These are phyloP conservation scores for Candida boleticola DNA, from an alignment of 805 yeast genomes.

Conservation along the genomic window DNA sequence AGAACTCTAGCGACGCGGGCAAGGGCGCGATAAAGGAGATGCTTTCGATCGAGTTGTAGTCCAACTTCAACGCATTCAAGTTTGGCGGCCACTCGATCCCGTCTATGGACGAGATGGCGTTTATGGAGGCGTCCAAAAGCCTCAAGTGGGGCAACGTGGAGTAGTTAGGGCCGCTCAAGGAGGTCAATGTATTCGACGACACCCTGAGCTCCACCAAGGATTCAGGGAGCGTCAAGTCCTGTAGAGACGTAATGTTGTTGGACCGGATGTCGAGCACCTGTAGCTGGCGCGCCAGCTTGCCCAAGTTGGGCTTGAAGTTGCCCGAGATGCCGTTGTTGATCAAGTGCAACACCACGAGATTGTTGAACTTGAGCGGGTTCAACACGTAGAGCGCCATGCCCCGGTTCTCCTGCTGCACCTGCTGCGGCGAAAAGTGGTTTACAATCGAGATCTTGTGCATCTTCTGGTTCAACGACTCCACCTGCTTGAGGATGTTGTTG, in stretches of 20 bases:
- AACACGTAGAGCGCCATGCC: neutral
- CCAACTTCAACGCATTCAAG: slow-evolving; percentile 7
- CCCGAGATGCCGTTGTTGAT: neutral
- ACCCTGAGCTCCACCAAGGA: neutral
- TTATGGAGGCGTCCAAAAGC: slow-evolving; percentile 3
- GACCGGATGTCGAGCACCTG: neutral
- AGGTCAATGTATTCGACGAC: slow-evolving; percentile 1
- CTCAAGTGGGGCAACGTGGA: neutral
- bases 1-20: neutral
- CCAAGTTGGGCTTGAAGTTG: neutral
- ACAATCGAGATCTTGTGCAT: slow-evolving; percentile 8
- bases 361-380: neutral
- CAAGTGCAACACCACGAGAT: neutral
- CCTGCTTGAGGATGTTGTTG: slow-evolving; percentile 9
- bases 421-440: neutral
- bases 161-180: neutral
- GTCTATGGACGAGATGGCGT: slow-evolving; percentile 8
- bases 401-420: neutral
- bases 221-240: neutral
- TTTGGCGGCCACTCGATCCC: slow-evolving; percentile 6
- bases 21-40: neutral
- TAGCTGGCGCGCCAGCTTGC: neutral
- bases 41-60: slow-evolving; percentile 2
- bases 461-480: slow-evolving; percentile 10
- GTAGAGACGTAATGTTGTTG: neutral